A percentile compares a stretch with the other conserved stretches of the same genome.
Conservation (phyloP, 495 filamentous ascomycete genomes). For the Articulospora tetracladia region DNA sequence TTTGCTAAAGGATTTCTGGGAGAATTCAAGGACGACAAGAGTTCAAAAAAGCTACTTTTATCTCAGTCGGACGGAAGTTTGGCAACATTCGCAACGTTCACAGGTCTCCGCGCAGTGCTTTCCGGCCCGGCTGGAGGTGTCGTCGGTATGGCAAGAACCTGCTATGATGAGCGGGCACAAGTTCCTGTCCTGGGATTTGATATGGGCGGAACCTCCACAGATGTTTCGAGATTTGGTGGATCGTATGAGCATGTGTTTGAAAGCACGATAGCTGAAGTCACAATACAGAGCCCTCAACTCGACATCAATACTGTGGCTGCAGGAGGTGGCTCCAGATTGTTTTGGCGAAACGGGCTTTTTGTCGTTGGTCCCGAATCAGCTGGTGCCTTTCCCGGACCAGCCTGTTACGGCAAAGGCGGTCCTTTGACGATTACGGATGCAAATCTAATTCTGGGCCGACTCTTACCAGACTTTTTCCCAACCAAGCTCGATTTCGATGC, state of each 20-base stretch:
- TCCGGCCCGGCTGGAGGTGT: slow-evolving; percentile 56
- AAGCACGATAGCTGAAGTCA: slow-evolving; percentile 93
- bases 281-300: slow-evolving; percentile 89
- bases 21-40: slow-evolving; percentile 24
- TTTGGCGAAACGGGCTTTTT: slow-evolving; percentile 89
- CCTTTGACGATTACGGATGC: slow-evolving; percentile 92
- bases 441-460: slow-evolving; percentile 80
- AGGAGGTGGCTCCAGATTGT: slow-evolving; percentile 86
- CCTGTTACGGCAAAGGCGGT: slow-evolving; percentile 92
- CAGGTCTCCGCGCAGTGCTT: slow-evolving; percentile 53
- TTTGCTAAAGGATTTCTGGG: slow-evolving; percentile 14
- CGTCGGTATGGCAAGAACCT: slow-evolving; percentile 31
- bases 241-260: slow-evolving; percentile 95
- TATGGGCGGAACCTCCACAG: slow-evolving; percentile 57
- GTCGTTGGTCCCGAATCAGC: slow-evolving; percentile 93
- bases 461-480: slow-evolving; percentile 92
- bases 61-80: slow-evolving; percentile 31
- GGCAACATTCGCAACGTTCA: slow-evolving; percentile 53
- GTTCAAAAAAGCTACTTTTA: neutral
- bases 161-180: slow-evolving; percentile 24
- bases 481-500: slow-evolving; percentile 25
- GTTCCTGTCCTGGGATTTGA: slow-evolving; percentile 32
- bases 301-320: slow-evolving; percentile 99
- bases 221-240: slow-evolving; percentile 89
- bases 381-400: slow-evolving; percentile 87